A percentile compares a stretch with the other conserved stretches of the same genome.
These are phyloP conservation scores for Tylopilus sp. DNA, from an alignment of 768 basidiomycete species.

Conservation along the genomic window DNA sequence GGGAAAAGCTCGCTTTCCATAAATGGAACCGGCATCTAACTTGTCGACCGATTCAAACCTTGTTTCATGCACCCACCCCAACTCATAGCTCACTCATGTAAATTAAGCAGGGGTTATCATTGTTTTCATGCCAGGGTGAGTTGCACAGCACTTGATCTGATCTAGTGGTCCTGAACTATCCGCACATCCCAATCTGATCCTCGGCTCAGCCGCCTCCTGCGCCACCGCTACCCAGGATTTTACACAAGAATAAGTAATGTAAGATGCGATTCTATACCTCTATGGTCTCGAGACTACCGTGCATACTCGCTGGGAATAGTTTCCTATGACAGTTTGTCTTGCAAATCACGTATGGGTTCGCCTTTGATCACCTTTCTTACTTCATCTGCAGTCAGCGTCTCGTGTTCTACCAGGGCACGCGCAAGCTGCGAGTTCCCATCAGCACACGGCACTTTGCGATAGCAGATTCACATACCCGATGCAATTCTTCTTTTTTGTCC, in stretches of 20 bases:
- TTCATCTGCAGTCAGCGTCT: constrained; percentile 86
- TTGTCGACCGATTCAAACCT: no score
- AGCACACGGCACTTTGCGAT: neutral
- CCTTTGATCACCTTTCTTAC: constrained; percentile 84
- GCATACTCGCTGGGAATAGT: neutral
- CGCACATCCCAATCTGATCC: no score
- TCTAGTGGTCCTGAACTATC: no score
- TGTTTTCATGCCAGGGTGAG: no score
- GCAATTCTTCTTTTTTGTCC: constrained; percentile 68
- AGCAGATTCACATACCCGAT: constrained; percentile 48
- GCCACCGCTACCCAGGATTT: no score
- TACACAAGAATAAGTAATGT: neutral
- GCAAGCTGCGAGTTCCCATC: constrained; percentile 57
- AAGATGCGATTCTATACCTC: neutral
- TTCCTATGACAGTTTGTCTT: constrained; percentile 47
- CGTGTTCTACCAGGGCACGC: constrained; percentile 88
- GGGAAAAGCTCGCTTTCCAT: neutral
- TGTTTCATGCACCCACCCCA: no score
- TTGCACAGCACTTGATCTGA: no score
- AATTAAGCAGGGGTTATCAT: no score
- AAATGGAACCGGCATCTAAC: neutral
- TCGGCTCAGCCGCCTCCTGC: no score
- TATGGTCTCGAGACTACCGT: neutral
- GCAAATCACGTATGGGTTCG: constrained; percentile 68
- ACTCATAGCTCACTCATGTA: no score